Base-by-base conservation (phyloP, 2,329 filamentous ascomycete genomes). In the Colletotrichum liaoningense region DNA sequence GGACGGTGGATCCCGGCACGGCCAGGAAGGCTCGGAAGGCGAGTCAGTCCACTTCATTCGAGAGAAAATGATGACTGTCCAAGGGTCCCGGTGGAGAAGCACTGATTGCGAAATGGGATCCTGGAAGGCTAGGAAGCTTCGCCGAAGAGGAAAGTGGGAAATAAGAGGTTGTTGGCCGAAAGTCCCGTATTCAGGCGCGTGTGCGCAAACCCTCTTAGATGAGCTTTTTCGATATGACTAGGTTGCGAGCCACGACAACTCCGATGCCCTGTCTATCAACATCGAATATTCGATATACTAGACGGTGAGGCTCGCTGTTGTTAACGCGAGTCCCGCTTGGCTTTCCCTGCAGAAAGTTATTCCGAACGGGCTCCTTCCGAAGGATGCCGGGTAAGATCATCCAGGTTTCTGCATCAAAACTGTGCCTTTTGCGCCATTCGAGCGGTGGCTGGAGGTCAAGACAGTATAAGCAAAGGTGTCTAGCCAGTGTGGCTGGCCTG, bases 21-120 rank as follows among this genome's bases (percentile, higher is more conserved):
- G 24, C 28, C 28, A 59, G 30, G 55, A 70, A 69, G 33, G 56
- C 49, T 62, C 35, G 57, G 57, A 62, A 68, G 57, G 9, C 69
- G 64, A 69, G 64, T 58, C 64, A 69, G 64, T 63, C 19, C 26
- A 52, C 52, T 46, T 26, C 65, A 24, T 49, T 49, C 55, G 8
- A 35, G 28, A 28, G n/a, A 12, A 33, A 63, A 22, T 2, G 24
- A 63, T n/a, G 19, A 63, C 56, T 19, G 38, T n/a, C 28, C 46
- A 35, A 56, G 56, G 46, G 63, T 24, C 28, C n/a, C n/a, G 56
- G 63, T 59, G 55, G 33, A 54, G 55, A 56, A 62, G 4, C 4
- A 19, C 52, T 38, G 12, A 19, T 16, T 63, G 62, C 19, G 46
- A 9, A 4, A 11, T 33, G 8, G 46, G 46, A 54, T 54, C n/a